Percentiles rank a stretch among this genome's conserved stretches.
phyloP scores from a whole-genome alignment of 1,284 basidiomycete genomes.

The Trichosporon sp. region DNA sequence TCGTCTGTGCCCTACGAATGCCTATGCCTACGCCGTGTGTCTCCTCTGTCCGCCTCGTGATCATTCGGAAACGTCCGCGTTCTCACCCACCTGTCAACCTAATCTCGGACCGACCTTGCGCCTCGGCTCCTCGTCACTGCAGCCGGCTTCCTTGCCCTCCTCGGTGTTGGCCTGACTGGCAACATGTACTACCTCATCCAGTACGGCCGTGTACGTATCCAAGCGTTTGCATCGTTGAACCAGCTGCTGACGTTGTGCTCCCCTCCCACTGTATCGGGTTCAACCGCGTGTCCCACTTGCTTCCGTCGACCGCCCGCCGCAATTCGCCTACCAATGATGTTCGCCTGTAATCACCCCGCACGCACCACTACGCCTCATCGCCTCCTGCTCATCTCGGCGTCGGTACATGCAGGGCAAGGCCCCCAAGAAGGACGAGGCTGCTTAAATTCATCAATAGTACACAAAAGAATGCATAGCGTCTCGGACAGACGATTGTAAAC shows the following conservation, averaged over 20 bases:
- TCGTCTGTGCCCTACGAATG: not conserved
- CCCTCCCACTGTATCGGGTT: not conserved
- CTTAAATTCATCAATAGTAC: slow-evolving; percentile 10
- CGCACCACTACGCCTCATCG: not conserved
- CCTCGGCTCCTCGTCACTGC: slow-evolving; percentile 6
- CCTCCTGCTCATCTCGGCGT: not conserved
- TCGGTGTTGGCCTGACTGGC: slow-evolving; percentile 37
- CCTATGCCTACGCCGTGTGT: not conserved
- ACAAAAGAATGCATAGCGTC: slow-evolving; percentile 18
- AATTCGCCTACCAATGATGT: slow-evolving; percentile 5
- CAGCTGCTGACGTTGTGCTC: slow-evolving; percentile 12
- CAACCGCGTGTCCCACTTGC: not conserved
- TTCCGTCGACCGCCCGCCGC: not conserved
- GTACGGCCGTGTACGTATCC: slow-evolving; percentile 42
- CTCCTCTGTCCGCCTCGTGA: not conserved
- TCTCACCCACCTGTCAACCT: slow-evolving; percentile 1
- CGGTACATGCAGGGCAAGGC: slow-evolving; percentile 20
- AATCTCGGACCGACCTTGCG: not conserved
- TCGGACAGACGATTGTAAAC: not conserved
- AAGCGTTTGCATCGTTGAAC: not conserved
- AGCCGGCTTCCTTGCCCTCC: slow-evolving; percentile 46
- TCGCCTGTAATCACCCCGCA: not conserved
- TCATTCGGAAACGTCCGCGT: not conserved
- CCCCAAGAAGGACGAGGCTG: slow-evolving; percentile 8
- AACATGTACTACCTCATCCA: slow-evolving; percentile 41